phyloP scores from a whole-genome alignment of 257 asterid genomes.

The Gentiana dahurica region DNA sequence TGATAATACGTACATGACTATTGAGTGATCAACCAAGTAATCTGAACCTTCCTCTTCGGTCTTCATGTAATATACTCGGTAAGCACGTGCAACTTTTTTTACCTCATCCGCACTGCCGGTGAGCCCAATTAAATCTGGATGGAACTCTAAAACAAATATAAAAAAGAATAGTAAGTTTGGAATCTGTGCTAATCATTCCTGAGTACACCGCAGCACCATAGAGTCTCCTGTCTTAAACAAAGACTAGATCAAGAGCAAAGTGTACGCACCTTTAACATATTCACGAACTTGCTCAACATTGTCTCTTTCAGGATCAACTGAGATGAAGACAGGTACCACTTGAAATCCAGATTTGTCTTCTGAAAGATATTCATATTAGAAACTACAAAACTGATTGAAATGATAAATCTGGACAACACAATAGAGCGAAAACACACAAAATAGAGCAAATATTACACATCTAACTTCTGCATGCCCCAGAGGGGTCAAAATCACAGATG shows the following conservation, averaged over 20 bases:
- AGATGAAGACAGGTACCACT: slow-evolving; percentile 80
- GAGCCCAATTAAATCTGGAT: slow-evolving; percentile 78
- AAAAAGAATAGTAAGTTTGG: too few relatives aligned
- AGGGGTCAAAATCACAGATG: too few relatives aligned
- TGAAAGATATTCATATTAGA: slow-evolving; percentile 13
- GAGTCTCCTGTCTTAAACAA: neutral
- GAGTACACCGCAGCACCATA: too few relatives aligned
- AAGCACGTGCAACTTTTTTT: slow-evolving; percentile 81
- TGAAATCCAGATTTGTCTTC: slow-evolving; percentile 68
- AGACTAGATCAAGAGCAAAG: slow-evolving; percentile 5
- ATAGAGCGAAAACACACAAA: neutral
- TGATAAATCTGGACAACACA: neutral
- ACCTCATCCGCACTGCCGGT: slow-evolving; percentile 71
- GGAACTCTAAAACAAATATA: slow-evolving; percentile 49
- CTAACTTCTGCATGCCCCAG: too few relatives aligned
- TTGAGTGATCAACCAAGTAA: slow-evolving; percentile 94
- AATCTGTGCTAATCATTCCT: too few relatives aligned
- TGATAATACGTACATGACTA: slow-evolving; percentile 62
- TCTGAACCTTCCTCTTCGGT: slow-evolving; percentile 93
- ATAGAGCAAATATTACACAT: neutral
- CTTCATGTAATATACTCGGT: slow-evolving; percentile 94
- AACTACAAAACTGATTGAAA: neutral
- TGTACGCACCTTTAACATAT: slow-evolving; percentile 66
- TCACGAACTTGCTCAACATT: slow-evolving; percentile 81
- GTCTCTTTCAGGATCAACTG: slow-evolving; percentile 96